Conservation (phyloP, 805 yeast genomes). For the Scheffersomyces ergatensis region DNA sequence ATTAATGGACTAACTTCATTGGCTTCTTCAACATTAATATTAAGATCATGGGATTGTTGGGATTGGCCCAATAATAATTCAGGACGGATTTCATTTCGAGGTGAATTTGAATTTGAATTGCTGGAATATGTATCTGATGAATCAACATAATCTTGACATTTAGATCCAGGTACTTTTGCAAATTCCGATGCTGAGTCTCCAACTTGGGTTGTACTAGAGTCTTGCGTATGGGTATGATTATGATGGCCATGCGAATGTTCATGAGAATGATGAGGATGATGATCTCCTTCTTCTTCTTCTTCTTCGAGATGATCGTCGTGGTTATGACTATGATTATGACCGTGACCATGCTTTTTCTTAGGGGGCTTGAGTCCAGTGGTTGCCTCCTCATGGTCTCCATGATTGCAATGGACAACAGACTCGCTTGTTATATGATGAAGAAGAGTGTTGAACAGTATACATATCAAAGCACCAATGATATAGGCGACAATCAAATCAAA, state of each 20-base stretch:
- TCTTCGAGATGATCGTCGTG: slow-evolving; percentile 12
- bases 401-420: slow-evolving; percentile 83
- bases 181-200: slow-evolving; percentile 2
- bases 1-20: slow-evolving; percentile 19
- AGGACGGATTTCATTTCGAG: too few relatives aligned
- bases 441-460: slow-evolving; percentile 57
- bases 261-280: slow-evolving; percentile 1
- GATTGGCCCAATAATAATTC: too few relatives aligned
- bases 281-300: slow-evolving; percentile 1
- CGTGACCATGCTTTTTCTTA: slow-evolving; percentile 9
- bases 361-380: too few relatives aligned
- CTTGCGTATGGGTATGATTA: slow-evolving; percentile 13
- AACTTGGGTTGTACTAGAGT: too few relatives aligned
- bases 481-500: slow-evolving; percentile 43
- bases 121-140: background rate
- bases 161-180: slow-evolving; percentile 1
- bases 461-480: slow-evolving; percentile 58
- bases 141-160: background rate
- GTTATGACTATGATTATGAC: slow-evolving; percentile 11
- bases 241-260: slow-evolving; percentile 12
- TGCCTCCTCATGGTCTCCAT: slow-evolving; percentile 31
- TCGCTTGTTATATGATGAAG: slow-evolving; percentile 78
- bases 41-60: background rate
- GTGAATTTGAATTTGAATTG: background rate
- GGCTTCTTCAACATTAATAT: slow-evolving; percentile 6